A percentile compares a stretch with the other conserved stretches of the same genome.
phyloP scores from a whole-genome alignment of 129 eudicot species.

The Apium graveolens region DNA sequence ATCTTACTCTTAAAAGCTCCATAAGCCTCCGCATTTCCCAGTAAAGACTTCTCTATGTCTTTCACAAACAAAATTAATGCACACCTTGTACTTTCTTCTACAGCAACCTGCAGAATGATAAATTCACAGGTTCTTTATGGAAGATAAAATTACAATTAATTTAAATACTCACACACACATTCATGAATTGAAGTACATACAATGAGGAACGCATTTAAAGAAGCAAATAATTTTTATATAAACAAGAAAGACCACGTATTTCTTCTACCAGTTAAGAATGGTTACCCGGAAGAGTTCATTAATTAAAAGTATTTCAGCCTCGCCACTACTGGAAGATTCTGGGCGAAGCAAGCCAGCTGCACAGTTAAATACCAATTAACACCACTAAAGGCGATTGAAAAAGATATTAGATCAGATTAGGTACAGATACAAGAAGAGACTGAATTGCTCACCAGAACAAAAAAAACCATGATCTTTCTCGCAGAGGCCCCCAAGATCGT shows the following conservation, averaged over 20 bases:
- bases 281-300: slow-evolving; percentile 75
- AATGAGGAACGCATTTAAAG: not conserved
- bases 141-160: not conserved
- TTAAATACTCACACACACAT: not conserved
- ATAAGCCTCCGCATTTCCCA: slow-evolving; percentile 69
- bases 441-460: slow-evolving; percentile 58
- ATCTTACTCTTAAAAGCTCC: slow-evolving; percentile 63
- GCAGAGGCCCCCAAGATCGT: slow-evolving; percentile 86
- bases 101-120: slow-evolving; percentile 50
- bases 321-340: slow-evolving; percentile 58
- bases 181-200: not conserved
- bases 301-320: slow-evolving; percentile 65
- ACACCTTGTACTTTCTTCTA: slow-evolving; percentile 52
- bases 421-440: not conserved
- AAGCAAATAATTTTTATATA: not conserved
- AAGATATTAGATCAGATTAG: not conserved
- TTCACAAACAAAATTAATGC: slow-evolving; percentile 64
- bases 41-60: slow-evolving; percentile 83
- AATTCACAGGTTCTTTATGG: not conserved
- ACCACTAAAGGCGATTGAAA: not conserved
- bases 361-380: slow-evolving; percentile 2
- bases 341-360: slow-evolving; percentile 73
- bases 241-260: not conserved
- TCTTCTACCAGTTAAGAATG: not conserved
- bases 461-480: slow-evolving; percentile 85